Evolutionary conservation across 208 protist genomes (phyloP), one percentile per base, ranked within the genome.

Genomic region (Angomonas deanei): DNA sequence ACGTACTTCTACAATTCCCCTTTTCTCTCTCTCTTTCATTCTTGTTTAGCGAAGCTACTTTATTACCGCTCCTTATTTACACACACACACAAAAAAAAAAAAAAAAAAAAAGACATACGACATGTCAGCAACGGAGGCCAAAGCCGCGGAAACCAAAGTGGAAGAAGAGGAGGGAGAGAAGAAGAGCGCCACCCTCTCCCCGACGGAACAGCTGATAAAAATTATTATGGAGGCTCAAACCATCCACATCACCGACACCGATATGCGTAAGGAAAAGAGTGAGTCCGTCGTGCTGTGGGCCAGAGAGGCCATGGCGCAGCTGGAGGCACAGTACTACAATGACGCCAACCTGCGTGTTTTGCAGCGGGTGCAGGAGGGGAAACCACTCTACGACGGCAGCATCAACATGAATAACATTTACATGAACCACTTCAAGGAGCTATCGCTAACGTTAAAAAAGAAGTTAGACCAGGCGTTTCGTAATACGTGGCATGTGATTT

Each of bases 401-500:
- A n/a, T 34, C 10, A 58, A 34, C 8, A 58, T 53, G 10, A 53
- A 53, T 2, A 55, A 55, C 46, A 36, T 21, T 36, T 47, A n/a
- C 49, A 26, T 32, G 46, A 55, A 78, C 61, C 71, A 55, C 26
- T 77, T 88, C 68, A 96, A 96, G 54, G 86, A 93, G 62, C 66
- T 92, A 3, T 82, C 90, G 0, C 62, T 63, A 0, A 59, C 59
- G 30, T 57, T 96, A 19, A 96, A 96, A 71, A 49, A 52, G 24
- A 79, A 86, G 24, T 68, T 93, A 30, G 90, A 96, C 53, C 69
- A 54, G 23, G 72, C 46, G 31, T 78, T 86, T 57, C 64, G 76
- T 11, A 82, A 82, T 3, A 92, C 84, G 6, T 96, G 90, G 90
- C 90, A 96, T 62, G 81, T 79, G 2, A 92, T 96, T 66, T 84